A percentile compares a stretch with the other conserved stretches of the same genome.
Evolutionary conservation across 352 stramenopile species (phyloP).

Genomic region (Pythium biforme): DNA sequence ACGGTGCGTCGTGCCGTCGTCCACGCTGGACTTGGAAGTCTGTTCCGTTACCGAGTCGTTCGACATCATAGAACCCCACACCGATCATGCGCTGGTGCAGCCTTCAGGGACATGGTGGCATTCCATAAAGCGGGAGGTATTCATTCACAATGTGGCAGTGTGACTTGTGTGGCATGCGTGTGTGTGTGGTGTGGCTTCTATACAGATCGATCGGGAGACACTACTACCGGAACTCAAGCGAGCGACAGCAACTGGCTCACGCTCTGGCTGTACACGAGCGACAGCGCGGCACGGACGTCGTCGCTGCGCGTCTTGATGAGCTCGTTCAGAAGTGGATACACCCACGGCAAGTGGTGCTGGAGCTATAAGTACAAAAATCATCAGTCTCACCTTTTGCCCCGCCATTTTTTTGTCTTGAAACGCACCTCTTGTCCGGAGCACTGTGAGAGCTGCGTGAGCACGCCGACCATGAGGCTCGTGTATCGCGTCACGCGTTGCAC

Average conservation of each 20-base stretch:
- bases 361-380: constrained; percentile 36
- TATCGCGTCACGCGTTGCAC: constrained; percentile 56
- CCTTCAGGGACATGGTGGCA: no score
- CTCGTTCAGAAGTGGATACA: constrained; percentile 77
- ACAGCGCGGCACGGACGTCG: constrained; percentile 61
- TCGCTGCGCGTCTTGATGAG: constrained; percentile 66
- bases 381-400: neutral
- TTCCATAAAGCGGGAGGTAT: constrained; percentile 2
- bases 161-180: no score
- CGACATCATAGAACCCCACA: no score
- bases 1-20: no score
- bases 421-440: constrained; percentile 59
- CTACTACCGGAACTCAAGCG: no score
- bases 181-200: neutral
- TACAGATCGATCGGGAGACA: neutral
- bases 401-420: neutral
- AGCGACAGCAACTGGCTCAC: constrained; percentile 56
- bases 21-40: no score
- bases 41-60: no score
- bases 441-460: constrained; percentile 43
- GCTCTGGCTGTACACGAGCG: constrained; percentile 63
- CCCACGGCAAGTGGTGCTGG: constrained; percentile 64
- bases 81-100: no score
- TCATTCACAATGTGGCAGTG: neutral
- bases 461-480: constrained; percentile 50